phyloP scores from a whole-genome alignment of 805 yeast species.

The Pichia exigua region DNA sequence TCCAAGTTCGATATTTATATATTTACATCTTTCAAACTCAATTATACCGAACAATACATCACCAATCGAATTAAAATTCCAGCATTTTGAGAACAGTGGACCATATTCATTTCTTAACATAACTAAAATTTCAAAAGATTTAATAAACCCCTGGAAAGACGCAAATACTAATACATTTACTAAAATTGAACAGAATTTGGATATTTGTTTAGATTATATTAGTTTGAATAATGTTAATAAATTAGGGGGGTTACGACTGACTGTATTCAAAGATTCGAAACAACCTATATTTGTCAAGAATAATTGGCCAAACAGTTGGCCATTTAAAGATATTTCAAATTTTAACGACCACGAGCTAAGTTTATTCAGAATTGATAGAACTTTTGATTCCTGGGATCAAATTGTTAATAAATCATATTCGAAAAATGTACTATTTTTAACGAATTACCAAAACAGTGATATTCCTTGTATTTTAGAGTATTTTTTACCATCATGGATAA shows the following conservation, averaged over 20 bases:
- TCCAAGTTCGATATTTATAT: conserved; percentile 10
- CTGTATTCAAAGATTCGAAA: not conserved
- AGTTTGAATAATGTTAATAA: conserved; percentile 5
- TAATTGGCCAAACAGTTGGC: not conserved
- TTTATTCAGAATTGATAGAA: conserved; percentile 1
- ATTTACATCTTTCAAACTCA: conserved; percentile 8
- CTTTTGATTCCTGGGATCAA: conserved; percentile 6
- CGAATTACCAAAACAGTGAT: not conserved
- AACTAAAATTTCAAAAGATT: conserved; percentile 1
- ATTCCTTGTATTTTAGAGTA: conserved; percentile 6
- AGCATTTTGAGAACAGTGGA: conserved; percentile 7
- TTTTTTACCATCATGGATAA: conserved; percentile 10
- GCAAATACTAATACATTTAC: conserved; percentile 11
- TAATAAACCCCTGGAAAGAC: conserved; percentile 6
- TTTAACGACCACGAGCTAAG: not conserved
- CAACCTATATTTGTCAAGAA: not conserved
- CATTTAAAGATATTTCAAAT: conserved; percentile 3
- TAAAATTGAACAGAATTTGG: conserved; percentile 9
- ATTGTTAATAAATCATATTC: conserved; percentile 9
- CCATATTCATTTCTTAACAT: conserved; percentile 8
- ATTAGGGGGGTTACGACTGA: conserved; percentile 9
- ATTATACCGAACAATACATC: conserved; percentile 9
- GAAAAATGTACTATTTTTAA: conserved; percentile 5
- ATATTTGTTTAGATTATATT: conserved; percentile 9
- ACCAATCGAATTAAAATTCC: conserved; percentile 9